These are phyloP conservation scores for Petasospora rhodanensis DNA, from an alignment of 1,139 yeast species.

Conservation along the genomic window DNA sequence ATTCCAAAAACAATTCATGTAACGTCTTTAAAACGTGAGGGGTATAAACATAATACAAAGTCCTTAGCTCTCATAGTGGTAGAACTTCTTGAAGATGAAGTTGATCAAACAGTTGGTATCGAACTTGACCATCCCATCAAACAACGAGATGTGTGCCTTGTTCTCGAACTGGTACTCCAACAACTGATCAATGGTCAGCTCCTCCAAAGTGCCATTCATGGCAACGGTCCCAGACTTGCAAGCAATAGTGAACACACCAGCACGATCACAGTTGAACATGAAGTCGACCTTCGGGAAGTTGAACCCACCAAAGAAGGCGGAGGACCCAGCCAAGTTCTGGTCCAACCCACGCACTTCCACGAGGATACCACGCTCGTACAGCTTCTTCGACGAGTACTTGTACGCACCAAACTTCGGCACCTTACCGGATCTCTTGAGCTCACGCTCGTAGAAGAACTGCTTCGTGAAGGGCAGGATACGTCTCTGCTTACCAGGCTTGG, in stretches of 20 bases:
- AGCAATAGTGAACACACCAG: constrained; percentile 70
- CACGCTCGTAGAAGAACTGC: constrained; percentile 75
- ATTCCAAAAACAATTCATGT: too few species aligned
- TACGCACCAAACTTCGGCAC: constrained; percentile 79
- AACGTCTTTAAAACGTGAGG: too few species aligned
- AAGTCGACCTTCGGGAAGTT: constrained; percentile 67
- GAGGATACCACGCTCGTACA: constrained; percentile 70
- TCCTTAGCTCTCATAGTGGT: constrained; percentile 28
- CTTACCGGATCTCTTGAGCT: constrained; percentile 58
- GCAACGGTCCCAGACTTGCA: constrained; percentile 43
- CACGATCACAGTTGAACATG: constrained; percentile 71
- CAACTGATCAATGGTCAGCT: constrained; percentile 47
- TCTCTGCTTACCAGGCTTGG: constrained; percentile 45
- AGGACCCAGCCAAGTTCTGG: constrained; percentile 33
- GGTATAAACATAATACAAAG: not conserved
- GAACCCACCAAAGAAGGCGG: constrained; percentile 35
- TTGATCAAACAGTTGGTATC: constrained; percentile 62
- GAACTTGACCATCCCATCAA: constrained; percentile 63
- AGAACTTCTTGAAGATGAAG: constrained; percentile 70
- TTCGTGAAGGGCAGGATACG: constrained; percentile 61
- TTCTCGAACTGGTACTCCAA: constrained; percentile 61
- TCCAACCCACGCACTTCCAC: constrained; percentile 50
- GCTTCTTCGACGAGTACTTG: constrained; percentile 72
- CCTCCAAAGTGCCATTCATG: constrained; percentile 22
- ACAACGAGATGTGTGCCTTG: constrained; percentile 44